phyloP scores from a whole-genome alignment of 257 asterid genomes.

The Coffea canephora region DNA sequence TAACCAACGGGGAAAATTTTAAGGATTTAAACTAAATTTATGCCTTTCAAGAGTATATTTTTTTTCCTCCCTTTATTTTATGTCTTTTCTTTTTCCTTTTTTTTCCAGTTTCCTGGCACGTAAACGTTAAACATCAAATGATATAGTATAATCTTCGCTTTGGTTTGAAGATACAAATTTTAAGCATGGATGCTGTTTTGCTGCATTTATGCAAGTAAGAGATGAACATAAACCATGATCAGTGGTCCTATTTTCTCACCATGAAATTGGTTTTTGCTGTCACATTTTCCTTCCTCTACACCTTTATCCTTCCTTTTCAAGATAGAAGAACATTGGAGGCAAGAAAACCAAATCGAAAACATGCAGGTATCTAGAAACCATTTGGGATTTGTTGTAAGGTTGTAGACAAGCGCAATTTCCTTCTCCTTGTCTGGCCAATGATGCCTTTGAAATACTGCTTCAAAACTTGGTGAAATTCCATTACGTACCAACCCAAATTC shows the following conservation, averaged over 20 bases:
- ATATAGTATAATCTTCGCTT: too few species aligned
- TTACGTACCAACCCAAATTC: not conserved
- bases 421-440: not conserved
- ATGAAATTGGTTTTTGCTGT: too few species aligned
- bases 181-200: not conserved
- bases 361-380: not conserved
- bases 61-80: too few species aligned
- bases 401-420: not conserved
- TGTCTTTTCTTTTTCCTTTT: too few species aligned
- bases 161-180: not conserved
- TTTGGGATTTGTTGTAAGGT: not conserved
- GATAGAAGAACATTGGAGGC: not conserved
- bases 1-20: too few species aligned
- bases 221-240: not conserved
- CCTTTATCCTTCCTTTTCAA: not conserved
- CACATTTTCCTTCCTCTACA: not conserved
- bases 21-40: too few species aligned
- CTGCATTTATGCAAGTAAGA: too few species aligned
- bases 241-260: not conserved
- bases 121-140: too few species aligned
- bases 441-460: not conserved
- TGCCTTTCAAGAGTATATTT: too few species aligned
- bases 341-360: not conserved
- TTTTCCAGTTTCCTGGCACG: too few species aligned
- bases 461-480: not conserved